Percentiles rank a stretch among this genome's conserved stretches.
Conservation (phyloP, 306 rosid genomes). For the Castanea crenata region DNA sequence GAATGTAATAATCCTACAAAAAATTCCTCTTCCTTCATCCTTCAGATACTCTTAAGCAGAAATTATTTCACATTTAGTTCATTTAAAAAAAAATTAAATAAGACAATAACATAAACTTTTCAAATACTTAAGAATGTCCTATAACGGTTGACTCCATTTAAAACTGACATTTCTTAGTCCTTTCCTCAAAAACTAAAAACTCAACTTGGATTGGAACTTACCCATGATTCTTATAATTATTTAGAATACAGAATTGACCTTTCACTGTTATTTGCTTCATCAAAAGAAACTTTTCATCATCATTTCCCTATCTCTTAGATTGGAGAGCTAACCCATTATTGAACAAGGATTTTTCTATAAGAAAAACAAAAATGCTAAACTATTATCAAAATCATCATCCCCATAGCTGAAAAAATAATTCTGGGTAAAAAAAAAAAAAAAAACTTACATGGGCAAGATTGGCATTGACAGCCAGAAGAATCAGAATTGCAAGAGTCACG, state of each 20-base stretch:
- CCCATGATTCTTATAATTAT: too few species aligned
- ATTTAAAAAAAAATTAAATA: too few species aligned
- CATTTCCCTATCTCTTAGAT: neutral
- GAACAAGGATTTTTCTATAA: neutral
- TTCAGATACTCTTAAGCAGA: too few species aligned
- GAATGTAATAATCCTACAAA: neutral
- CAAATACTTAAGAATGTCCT: too few species aligned
- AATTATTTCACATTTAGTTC: too few species aligned
- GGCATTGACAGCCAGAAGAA: slow-evolving; percentile 56
- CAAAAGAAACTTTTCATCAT: neutral
- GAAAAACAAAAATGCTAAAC: neutral
- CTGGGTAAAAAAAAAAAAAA: neutral
- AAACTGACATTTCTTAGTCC: too few species aligned
- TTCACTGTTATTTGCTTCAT: neutral
- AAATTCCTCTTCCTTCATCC: neutral
- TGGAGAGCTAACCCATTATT: neutral
- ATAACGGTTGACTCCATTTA: too few species aligned
- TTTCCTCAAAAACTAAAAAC: too few species aligned
- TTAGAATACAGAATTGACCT: neutral
- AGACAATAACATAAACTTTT: too few species aligned
- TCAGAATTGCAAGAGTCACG: slow-evolving; percentile 25
- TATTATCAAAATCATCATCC: neutral
- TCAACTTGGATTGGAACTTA: too few species aligned
- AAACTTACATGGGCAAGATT: slow-evolving; percentile 61
- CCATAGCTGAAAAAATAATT: neutral